phyloP scores from a whole-genome alignment of 331 rosid genomes.

The Malus hybrid region DNA sequence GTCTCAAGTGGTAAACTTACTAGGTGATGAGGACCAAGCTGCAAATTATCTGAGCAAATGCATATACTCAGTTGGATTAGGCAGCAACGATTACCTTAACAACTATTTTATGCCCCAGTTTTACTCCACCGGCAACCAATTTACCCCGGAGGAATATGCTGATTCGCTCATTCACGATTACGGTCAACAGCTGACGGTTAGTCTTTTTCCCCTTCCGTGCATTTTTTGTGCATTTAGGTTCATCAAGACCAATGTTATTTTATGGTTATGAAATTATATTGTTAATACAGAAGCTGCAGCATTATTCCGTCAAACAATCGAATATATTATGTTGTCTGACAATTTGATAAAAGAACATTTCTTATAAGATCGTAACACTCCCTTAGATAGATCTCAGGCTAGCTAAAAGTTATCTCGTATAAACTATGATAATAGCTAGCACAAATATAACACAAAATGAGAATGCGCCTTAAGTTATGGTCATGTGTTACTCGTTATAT shows the following conservation, averaged over 20 bases:
- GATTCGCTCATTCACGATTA: slow-evolving; percentile 53
- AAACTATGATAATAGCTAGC: not conserved
- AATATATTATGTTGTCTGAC: not conserved
- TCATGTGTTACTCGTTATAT: not conserved
- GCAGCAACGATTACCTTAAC: slow-evolving; percentile 96
- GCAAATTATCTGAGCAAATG: slow-evolving; percentile 63
- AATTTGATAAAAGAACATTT: not conserved
- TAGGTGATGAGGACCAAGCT: slow-evolving; percentile 48
- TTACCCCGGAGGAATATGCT: slow-evolving; percentile 66
- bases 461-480: not conserved
- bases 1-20: slow-evolving; percentile 47
- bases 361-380: not conserved
- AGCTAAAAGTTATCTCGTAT: too few species aligned
- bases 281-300: not conserved
- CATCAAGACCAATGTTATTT: not conserved
- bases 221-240: not conserved
- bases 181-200: slow-evolving; percentile 51
- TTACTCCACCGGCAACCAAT: slow-evolving; percentile 51
- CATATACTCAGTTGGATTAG: slow-evolving; percentile 77
- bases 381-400: not conserved
- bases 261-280: not conserved
- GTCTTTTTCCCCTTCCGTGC: not conserved
- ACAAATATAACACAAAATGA: not conserved
- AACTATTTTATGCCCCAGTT: slow-evolving; percentile 83
- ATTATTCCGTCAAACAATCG: not conserved